phyloP scores from a whole-genome alignment of 2,329 filamentous ascomycete species.

The Cladosporium velox region DNA sequence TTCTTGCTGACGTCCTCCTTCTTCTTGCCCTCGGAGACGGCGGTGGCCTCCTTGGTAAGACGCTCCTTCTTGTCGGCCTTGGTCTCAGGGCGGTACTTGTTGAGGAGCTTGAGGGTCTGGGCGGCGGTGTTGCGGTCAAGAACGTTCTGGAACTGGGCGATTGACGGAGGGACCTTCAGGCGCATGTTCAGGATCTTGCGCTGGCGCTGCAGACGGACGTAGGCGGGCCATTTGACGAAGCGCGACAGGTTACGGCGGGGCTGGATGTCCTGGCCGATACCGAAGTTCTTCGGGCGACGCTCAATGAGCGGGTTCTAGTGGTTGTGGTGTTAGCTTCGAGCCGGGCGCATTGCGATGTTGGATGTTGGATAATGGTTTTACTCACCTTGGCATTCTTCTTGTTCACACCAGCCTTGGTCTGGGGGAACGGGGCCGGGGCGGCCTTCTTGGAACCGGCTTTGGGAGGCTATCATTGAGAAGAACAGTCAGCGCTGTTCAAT shows the following conservation, averaged over 20 bases:
- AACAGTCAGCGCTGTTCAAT: conserved; percentile 94
- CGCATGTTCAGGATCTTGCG: conserved; percentile 97
- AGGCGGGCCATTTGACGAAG: conserved; percentile 99
- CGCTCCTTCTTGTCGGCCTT: conserved; percentile 99
- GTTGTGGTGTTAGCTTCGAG: conserved; percentile 22
- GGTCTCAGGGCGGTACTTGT: conserved; percentile 99
- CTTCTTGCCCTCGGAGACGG: conserved; percentile 98
- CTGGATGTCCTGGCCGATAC: conserved; percentile 98
- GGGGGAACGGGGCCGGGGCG: conserved; percentile 93
- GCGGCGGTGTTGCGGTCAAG: conserved; percentile 96
- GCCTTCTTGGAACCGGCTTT: conserved; percentile 87
- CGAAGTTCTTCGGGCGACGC: conserved; percentile 96
- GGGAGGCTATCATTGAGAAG: conserved; percentile 99
- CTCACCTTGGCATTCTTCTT: conserved; percentile 98
- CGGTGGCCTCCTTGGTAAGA: conserved; percentile 95
- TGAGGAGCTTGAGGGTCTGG: conserved; percentile 97
- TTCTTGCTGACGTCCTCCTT: conserved; percentile 99
- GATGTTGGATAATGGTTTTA: conserved; percentile 32
- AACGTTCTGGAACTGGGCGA: conserved; percentile 96
- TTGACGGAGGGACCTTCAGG: conserved; percentile 95
- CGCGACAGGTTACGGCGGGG: conserved; percentile 91
- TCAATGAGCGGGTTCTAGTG: conserved; percentile 96
- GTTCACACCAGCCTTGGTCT: conserved; percentile 78
- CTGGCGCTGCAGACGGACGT: conserved; percentile 95
- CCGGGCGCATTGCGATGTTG: background rate